Evolutionary conservation across 805 yeast genomes (phyloP).

Genomic region (Candida qinlingensis): DNA sequence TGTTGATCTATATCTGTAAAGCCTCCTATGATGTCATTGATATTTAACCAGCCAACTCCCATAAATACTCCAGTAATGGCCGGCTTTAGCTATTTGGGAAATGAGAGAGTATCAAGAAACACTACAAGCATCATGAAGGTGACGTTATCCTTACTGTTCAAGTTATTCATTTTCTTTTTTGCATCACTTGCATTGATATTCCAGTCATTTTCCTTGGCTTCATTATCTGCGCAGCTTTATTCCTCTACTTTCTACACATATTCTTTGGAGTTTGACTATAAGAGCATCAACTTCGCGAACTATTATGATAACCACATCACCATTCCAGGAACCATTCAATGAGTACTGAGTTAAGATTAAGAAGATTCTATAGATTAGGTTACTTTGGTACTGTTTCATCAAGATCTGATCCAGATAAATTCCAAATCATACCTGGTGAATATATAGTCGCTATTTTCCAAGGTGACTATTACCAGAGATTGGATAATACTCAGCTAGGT

Average conservation of each 20-base stretch:
- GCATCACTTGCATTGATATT: neutral
- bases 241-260: slow-evolving; percentile 1
- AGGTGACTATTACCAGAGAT: no score
- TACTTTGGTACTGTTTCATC: slow-evolving; percentile 1
- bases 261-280: neutral
- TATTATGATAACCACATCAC: neutral
- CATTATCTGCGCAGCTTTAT: slow-evolving; percentile 1
- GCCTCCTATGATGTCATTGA: no score
- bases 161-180: neutral
- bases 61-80: no score
- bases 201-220: neutral
- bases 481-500: no score
- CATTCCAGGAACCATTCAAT: neutral
- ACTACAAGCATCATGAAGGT: neutral
- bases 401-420: neutral
- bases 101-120: no score
- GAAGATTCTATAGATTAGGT: neutral
- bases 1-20: no score
- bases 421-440: no score
- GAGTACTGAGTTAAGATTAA: neutral
- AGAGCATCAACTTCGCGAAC: slow-evolving; percentile 1
- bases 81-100: no score
- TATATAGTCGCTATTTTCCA: no score
- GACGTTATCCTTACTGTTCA: neutral
- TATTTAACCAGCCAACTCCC: no score